Conservation (phyloP, 2,329 filamentous ascomycete species). For the Penicillium sp. region DNA sequence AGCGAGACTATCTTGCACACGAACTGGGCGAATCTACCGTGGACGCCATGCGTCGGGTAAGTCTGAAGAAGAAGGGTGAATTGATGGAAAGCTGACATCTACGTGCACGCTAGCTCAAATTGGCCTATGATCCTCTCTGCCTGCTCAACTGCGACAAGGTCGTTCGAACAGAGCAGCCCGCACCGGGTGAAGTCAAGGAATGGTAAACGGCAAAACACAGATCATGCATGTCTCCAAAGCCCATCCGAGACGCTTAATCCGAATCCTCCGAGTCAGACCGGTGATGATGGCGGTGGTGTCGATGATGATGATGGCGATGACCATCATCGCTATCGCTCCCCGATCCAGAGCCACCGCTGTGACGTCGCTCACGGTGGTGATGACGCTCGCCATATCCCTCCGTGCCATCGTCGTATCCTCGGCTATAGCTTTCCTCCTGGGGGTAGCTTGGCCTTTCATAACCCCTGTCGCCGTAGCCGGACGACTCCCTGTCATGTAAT, state of each 20-base stretch:
- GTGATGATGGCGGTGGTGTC: constrained; percentile 15
- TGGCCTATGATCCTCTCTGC: constrained; percentile 60
- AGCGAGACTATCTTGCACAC: constrained; percentile 59
- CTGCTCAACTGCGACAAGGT: constrained; percentile 61
- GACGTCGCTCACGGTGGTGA: constrained; percentile 20
- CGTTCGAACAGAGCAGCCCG: constrained; percentile 50
- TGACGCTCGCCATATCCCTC: constrained; percentile 21
- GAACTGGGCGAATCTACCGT: constrained; percentile 58
- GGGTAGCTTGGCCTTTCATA: constrained; percentile 12
- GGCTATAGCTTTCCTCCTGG: constrained; percentile 14
- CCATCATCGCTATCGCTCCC: constrained; percentile 17
- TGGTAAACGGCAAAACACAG: constrained; percentile 31
- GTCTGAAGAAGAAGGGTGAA: constrained; percentile 19
- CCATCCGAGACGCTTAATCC: constrained; percentile 7
- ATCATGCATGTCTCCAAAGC: neutral
- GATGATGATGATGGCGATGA: constrained; percentile 8
- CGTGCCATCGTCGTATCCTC: constrained; percentile 16
- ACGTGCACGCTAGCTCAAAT: constrained; percentile 38
- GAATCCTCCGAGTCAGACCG: constrained; percentile 17
- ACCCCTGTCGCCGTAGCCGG: constrained; percentile 19
- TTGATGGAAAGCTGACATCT: neutral
- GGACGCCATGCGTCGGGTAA: constrained; percentile 59
- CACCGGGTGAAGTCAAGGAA: constrained; percentile 45
- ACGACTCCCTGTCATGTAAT: constrained; percentile 13
- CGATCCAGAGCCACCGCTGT: constrained; percentile 19